Conservation (phyloP, 2,329 filamentous ascomycete species). For the Alternaria brassicicola region DNA sequence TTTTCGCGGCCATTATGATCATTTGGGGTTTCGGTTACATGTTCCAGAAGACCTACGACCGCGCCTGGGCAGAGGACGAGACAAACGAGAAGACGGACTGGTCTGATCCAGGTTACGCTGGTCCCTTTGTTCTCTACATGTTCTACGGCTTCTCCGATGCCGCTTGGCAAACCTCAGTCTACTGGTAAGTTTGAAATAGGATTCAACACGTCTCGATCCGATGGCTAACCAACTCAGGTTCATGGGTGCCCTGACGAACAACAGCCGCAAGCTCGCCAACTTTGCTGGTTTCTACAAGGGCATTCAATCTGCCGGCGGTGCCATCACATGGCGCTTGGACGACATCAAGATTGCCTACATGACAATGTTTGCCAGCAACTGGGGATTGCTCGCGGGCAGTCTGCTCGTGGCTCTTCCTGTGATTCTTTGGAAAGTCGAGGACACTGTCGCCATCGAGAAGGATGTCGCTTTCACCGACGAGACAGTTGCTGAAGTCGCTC, state of each 20-base stretch:
- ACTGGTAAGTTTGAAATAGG: conserved; percentile 68
- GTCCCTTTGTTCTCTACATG: conserved; percentile 86
- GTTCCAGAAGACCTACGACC: conserved; percentile 69
- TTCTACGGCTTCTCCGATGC: conserved; percentile 92
- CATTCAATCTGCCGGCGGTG: conserved; percentile 85
- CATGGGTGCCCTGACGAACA: conserved; percentile 94
- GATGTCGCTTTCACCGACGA: conserved; percentile 87
- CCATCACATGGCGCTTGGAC: conserved; percentile 76
- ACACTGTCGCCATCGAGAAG: conserved; percentile 79
- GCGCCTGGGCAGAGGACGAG: conserved; percentile 39
- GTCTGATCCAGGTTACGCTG: conserved; percentile 70
- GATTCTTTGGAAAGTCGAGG: conserved; percentile 78
- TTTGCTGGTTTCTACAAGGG: conserved; percentile 90
- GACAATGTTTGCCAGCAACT: conserved; percentile 74
- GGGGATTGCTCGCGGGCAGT: conserved; percentile 76
- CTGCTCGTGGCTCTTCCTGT: conserved; percentile 79
- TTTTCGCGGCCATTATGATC: conserved; percentile 74
- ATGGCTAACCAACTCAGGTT: conserved; percentile 1
- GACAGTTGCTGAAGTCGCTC: conserved; percentile 71
- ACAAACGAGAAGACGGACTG: conserved; percentile 64
- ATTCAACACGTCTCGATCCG: neutral
- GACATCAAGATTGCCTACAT: conserved; percentile 64
- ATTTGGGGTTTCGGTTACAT: conserved; percentile 85
- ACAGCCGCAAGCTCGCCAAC: conserved; percentile 88
- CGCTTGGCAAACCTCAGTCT: conserved; percentile 86